Base-by-base conservation (phyloP, 805 yeast species). In the Kregervanrija delftensis region DNA sequence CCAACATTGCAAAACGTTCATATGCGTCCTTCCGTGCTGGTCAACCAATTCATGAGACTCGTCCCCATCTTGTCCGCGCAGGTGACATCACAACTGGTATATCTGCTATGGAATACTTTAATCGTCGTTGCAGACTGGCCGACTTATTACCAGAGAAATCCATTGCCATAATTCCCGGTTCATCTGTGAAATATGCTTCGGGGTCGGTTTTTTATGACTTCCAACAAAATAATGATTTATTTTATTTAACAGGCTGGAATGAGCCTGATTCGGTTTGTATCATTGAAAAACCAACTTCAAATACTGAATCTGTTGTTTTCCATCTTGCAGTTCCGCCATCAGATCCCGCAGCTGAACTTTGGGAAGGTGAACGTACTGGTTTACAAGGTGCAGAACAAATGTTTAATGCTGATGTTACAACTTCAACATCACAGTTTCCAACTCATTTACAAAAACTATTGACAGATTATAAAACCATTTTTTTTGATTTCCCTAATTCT, bases 291-390 rank as follows among this genome's bases (percentile, higher is more conserved):
- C 75, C 79, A 36, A 65, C 68, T 33, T 69, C 71, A 43, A 65
- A 72, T 46, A 66, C 74, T n/a, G 76, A 73, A 22, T 76, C 79
- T 41, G 69, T 77, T 33, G 60, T 74, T 8, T 76, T 86, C 51
- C 91, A 86, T 54, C 75, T 93, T 83, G 67, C 89, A 41, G 96
- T 91, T 3, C 96, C 89, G 3, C 89, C 88, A 12, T 83, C 84
- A 59, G 85, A 90, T 58, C 74, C 79, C 5, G 72, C 71, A 40
- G 77, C 76, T 16, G 99, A 93, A 64, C 78, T 83, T 50, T 93
- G 99, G 99, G 97, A 91, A 55, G 99, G 99, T 11, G 82, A 77
- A 37, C 76, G 95, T 54, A 83, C 95, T 13, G 99, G 99, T 1
- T 73, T 81, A 3, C 77, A 81, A 40, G 96, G 95, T 12, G 96